phyloP scores from a whole-genome alignment of 345 rosid genomes.

The Theobroma cacao region DNA sequence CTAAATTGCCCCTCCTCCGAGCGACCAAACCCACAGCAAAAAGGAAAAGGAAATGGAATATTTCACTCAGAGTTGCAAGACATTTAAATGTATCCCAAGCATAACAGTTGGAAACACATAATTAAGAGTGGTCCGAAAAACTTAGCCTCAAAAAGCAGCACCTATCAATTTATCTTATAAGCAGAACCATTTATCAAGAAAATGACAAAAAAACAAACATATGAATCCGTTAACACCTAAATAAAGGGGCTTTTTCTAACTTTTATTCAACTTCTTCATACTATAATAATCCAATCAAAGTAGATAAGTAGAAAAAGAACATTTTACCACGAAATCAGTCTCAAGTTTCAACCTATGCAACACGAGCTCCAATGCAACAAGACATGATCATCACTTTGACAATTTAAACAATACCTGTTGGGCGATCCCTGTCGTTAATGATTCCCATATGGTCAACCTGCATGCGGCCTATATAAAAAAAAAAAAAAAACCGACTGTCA shows the following conservation, averaged over 20 bases:
- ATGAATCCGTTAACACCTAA: not conserved
- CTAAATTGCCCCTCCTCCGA: not conserved
- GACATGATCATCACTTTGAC: not conserved
- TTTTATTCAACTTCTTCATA: not conserved
- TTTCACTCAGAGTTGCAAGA: not conserved
- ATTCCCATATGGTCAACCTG: constrained; percentile 35
- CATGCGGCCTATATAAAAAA: constrained; percentile 42
- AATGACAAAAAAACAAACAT: too few relatives aligned
- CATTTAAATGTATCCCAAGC: not conserved
- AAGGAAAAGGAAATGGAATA: not conserved
- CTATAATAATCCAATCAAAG: not conserved
- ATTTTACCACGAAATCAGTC: not conserved
- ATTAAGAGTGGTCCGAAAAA: too few relatives aligned
- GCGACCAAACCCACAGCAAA: not conserved
- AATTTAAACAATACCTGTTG: constrained; percentile 37
- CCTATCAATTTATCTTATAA: too few relatives aligned
- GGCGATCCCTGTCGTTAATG: constrained; percentile 35
- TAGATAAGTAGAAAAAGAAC: not conserved
- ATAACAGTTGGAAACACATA: not conserved
- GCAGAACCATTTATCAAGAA: too few relatives aligned
- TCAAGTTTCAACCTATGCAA: not conserved
- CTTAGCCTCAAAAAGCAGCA: too few relatives aligned
- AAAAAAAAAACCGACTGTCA: not conserved
- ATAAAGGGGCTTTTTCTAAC: not conserved
- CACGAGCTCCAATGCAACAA: not conserved